Evolutionary conservation across 345 rosid species (phyloP).

Genomic region (Rubroshorea leprosula): DNA sequence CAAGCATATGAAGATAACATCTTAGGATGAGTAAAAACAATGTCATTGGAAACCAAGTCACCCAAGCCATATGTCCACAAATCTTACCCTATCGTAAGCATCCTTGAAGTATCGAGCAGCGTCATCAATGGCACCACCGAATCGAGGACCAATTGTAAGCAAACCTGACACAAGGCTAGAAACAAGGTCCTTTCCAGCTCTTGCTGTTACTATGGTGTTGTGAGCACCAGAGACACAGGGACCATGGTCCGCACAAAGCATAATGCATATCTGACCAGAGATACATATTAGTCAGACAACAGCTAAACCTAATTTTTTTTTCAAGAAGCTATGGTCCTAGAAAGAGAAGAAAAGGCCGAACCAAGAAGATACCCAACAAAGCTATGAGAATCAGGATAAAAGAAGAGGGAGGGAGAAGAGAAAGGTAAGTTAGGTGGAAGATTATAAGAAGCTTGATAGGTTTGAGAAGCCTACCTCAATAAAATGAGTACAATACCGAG

Average conservation of each 20-base stretch:
- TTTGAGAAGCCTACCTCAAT: conserved; percentile 56
- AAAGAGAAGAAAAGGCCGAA: background rate
- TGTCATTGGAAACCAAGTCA: background rate
- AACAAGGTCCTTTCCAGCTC: conserved; percentile 98
- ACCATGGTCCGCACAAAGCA: conserved; percentile 96
- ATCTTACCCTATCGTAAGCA: conserved; percentile 77
- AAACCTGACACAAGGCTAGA: conserved; percentile 96
- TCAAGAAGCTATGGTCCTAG: background rate
- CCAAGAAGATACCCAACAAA: background rate
- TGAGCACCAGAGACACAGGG: conserved; percentile 98
- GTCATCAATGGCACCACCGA: conserved; percentile 98
- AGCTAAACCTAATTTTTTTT: background rate
- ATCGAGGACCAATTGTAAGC: conserved; percentile 94
- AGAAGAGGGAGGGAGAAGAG: background rate
- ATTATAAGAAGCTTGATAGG: background rate
- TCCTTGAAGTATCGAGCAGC: conserved; percentile 97
- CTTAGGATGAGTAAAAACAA: background rate
- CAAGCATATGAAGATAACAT: conserved; percentile 10
- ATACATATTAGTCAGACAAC: conserved; percentile 9
- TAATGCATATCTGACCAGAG: conserved; percentile 78
- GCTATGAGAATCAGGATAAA: background rate
- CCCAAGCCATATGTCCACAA: conserved; percentile 1
- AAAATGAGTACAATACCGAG: conserved; percentile 86
- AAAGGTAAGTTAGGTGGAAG: background rate
- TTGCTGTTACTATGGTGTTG: conserved; percentile 93